Evolutionary conservation across 1,284 basidiomycete genomes (phyloP), one percentile per base, ranked within the genome.

Genomic region (Boletus semigastroideus): DNA sequence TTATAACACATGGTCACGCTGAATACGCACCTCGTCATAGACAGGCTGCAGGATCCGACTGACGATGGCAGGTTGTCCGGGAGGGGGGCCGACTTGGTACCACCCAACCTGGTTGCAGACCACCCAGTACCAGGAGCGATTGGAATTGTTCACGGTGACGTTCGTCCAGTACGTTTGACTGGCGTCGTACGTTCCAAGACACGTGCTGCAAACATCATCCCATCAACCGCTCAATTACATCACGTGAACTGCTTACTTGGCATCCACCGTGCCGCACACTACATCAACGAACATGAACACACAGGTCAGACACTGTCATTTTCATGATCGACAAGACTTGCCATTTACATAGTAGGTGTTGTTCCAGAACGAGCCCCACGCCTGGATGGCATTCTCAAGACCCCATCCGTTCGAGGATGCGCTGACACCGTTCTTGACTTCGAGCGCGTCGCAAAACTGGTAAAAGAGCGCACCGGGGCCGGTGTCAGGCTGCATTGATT

Each of bases 361-460:
- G 13, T 73, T 76, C 71, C 74, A 80, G 61, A 72, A 86, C 8
- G 72, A 64, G 16, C 79, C 79, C 85, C 86, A 88, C 1, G 86
- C 77, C 10, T 67, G 37, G 16, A 89, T 69, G 6, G 87, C 84
- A 55, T 85, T 73, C 0, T 82, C 71, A 11, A 86, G 68, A 19
- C 87, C 86, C 78, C 82, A 87, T 10, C 87, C 86, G 1, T 58
- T 59, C 1, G 73, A 68, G 20, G 78, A 72, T 5, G 86, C 84
- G 46, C 58, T 77, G 4, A 76, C 71, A 6, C 84, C 84, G 52
- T 85, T 59, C 63, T 83, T 83, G 22, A 87, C 83, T 65, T 90
- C 86, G 0, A 90, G 71, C 0, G 84, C 83, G 60, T 90, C 86
- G 56, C 87, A 90, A 68, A 89, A 90, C 16, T 76, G 44, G 68